Conservation (phyloP, 2,329 filamentous ascomycete species). For the Cytospora piceicola region DNA sequence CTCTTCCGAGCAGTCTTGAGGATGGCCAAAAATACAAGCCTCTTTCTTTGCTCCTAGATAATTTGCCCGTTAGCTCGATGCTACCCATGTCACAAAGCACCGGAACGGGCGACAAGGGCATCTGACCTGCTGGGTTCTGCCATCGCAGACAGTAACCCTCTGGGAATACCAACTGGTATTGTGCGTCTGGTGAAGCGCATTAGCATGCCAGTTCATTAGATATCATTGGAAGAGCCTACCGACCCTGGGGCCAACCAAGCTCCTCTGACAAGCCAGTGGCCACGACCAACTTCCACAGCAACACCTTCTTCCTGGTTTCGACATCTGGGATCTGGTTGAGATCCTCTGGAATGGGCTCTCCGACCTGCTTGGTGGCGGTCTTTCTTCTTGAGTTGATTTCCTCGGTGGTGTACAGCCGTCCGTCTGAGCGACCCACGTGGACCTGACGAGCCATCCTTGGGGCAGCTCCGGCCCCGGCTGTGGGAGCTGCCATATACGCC, state of each 20-base stretch:
- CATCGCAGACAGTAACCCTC: slow-evolving; percentile 28
- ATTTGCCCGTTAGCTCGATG: neutral
- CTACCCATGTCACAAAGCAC: neutral
- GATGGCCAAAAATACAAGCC: slow-evolving; percentile 26
- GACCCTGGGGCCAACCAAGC: slow-evolving; percentile 28
- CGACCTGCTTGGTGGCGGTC: slow-evolving; percentile 5
- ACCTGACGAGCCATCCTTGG: slow-evolving; percentile 18
- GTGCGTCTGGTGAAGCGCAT: slow-evolving; percentile 7
- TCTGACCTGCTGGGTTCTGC: slow-evolving; percentile 10
- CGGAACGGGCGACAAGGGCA: neutral
- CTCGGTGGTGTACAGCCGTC: slow-evolving; percentile 17
- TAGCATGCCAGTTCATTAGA: neutral
- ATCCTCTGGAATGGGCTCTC: slow-evolving; percentile 25
- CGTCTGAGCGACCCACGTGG: slow-evolving; percentile 28
- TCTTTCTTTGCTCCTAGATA: slow-evolving; percentile 16
- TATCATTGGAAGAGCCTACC: neutral
- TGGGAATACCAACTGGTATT: slow-evolving; percentile 27
- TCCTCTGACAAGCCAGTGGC: slow-evolving; percentile 26
- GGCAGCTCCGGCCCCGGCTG: slow-evolving; percentile 11
- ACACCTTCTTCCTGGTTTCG: slow-evolving; percentile 15
- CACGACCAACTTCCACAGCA: slow-evolving; percentile 26
- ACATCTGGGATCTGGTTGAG: slow-evolving; percentile 14
- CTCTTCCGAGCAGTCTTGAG: slow-evolving; percentile 24
- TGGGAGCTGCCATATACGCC: slow-evolving; percentile 17
- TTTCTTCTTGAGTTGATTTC: slow-evolving; percentile 22